phyloP scores from a whole-genome alignment of 1,284 basidiomycete genomes.

The Sanguinoderma infundibulare region DNA sequence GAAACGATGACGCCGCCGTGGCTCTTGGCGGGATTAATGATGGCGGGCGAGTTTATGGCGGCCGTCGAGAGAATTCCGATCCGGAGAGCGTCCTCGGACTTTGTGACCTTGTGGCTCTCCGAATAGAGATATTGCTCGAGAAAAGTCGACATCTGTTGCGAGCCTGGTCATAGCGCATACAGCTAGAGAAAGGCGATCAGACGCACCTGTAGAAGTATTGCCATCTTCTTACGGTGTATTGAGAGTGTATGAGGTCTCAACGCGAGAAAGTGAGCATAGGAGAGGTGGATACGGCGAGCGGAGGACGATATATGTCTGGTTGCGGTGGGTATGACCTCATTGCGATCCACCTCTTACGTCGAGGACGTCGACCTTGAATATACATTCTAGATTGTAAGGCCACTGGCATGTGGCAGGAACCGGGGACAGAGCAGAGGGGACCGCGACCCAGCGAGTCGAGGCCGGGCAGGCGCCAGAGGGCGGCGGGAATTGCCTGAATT shows the following conservation, averaged over 20 bases:
- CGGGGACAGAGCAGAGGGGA: neutral
- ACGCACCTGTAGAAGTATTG: constrained; percentile 21
- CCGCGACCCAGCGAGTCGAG: no score
- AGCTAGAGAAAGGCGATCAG: neutral
- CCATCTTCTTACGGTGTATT: constrained; percentile 9
- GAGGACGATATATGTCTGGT: neutral
- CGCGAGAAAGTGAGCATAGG: neutral
- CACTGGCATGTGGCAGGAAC: neutral
- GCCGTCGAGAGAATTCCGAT: constrained; percentile 71
- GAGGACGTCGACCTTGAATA: neutral
- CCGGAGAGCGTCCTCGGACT: constrained; percentile 39
- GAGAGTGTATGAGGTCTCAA: neutral
- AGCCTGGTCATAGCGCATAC: neutral
- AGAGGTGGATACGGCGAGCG: neutral
- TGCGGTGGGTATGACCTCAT: constrained; percentile 20
- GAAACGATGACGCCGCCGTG: constrained; percentile 65
- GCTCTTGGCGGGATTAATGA: constrained; percentile 56
- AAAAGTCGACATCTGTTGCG: constrained; percentile 15
- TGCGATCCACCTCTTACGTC: constrained; percentile 12
- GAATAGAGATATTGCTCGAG: constrained; percentile 19
- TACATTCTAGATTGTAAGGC: neutral
- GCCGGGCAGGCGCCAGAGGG: neutral
- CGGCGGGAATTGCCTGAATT: constrained; percentile 6
- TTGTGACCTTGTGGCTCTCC: constrained; percentile 6
- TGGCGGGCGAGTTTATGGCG: constrained; percentile 58